Conservation (phyloP, 2,329 filamentous ascomycete genomes). For the Phyllosticta citribraziliensis region DNA sequence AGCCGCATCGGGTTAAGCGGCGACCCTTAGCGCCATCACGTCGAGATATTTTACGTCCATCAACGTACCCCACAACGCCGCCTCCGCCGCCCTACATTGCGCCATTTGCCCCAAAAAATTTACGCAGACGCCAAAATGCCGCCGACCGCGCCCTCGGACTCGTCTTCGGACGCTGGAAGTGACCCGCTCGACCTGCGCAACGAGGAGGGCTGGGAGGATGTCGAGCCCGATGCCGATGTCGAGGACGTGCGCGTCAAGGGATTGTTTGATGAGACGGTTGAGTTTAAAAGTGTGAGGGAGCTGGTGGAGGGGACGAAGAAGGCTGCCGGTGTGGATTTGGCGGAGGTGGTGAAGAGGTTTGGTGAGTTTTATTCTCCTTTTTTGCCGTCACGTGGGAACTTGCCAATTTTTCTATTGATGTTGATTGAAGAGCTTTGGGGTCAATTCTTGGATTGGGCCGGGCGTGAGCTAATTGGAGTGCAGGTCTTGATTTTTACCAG, state of each 20-base stretch:
- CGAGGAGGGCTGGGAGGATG: constrained; percentile 36
- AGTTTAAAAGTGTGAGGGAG: constrained; percentile 16
- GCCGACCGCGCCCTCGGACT: background rate
- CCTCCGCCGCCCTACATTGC: too few species aligned
- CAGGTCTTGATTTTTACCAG: constrained; percentile 36
- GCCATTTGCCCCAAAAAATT: background rate
- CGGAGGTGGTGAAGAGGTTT: constrained; percentile 22
- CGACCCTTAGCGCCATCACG: background rate
- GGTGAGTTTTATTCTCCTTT: constrained; percentile 19
- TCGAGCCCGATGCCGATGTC: constrained; percentile 23
- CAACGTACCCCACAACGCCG: background rate
- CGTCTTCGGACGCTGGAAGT: constrained; percentile 3
- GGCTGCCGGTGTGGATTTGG: constrained; percentile 33
- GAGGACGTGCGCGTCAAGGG: constrained; percentile 29
- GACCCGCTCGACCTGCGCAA: constrained; percentile 17
- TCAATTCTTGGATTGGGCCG: background rate
- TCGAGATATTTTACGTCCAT: background rate
- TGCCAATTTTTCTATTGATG: background rate
- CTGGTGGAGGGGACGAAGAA: constrained; percentile 30
- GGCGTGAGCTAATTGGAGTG: background rate
- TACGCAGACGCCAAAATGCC: background rate
- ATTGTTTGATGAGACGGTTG: constrained; percentile 29
- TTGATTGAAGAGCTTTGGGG: background rate
- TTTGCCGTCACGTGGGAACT: background rate
- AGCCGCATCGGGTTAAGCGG: background rate